Base-by-base conservation (phyloP, 108 stramenopile species). In the Cyclotella kingstonii region DNA sequence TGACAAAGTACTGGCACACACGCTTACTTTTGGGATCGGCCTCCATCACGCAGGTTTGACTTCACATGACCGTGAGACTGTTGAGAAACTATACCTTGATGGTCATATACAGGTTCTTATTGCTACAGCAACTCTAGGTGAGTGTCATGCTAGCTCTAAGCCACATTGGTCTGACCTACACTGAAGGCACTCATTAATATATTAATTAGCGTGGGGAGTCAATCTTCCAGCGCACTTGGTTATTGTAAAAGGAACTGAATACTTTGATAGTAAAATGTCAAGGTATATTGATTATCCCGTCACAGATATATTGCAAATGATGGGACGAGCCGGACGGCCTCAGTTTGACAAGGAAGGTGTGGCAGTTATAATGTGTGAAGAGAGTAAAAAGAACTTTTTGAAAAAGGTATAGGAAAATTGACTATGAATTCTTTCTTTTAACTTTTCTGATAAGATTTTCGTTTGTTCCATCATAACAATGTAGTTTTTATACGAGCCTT, bases 221-320 rank as follows among this genome's bases (percentile, higher is more conserved):
- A 99, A 99, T 73, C 84, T 98, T 33, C 99, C 99, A 7, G 78
- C 92, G 5, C 91, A 93, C 60, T 70, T 95, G 12, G 94, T 96
- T 12, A 84, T 95, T 42, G 84, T 96, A 34, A 99, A 99, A 84
- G 99, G 99, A 29, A 98, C 99, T 8, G 98, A 99, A 74, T 99
- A 84, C 66, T 99, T 93, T 72, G 99, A 99, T 60, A 97, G 96
- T 4, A 97, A 97, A 71, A 38, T 66, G 1, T 74, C 77, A 4
- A 69, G 96, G 25, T 99, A 99, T 79, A 95, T 97, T 11, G 98
- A 98, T 66, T 98, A 98, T 63, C 97, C 98, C 28, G 86, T 99
- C 54, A 99, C 99, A 1, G 99, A 99, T 65, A 90, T 98, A 5
- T 73, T 99, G 26, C 99, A 99, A 78, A 99, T 99, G 99, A 98